These are phyloP conservation scores for Nadsonia commutata DNA, from an alignment of 1,139 yeast genomes.

Conservation along the genomic window DNA sequence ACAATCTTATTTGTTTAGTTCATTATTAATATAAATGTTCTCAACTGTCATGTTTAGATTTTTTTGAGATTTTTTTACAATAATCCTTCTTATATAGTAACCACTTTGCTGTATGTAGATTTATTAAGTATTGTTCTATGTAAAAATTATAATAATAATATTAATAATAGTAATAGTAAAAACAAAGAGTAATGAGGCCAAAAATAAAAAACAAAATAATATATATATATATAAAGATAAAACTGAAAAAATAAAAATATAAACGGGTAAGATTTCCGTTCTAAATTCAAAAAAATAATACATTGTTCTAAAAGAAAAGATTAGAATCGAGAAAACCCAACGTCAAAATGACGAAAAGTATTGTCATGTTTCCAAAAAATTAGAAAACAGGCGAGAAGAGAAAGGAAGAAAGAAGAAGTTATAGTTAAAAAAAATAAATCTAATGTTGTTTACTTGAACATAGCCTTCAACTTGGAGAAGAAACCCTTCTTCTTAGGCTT, in stretches of 20 bases:
- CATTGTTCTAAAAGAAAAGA: not conserved
- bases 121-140: no score
- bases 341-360: not conserved
- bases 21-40: no score
- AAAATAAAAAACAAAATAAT: not conserved
- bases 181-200: no score
- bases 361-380: not conserved
- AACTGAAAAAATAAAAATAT: not conserved
- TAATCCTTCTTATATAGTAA: no score
- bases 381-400: conserved; percentile 1
- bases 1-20: no score
- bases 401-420: conserved; percentile 1
- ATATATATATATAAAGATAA: no score
- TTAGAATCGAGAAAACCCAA: not conserved
- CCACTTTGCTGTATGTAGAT: no score
- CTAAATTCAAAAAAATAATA: no score
- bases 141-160: no score
- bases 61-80: no score
- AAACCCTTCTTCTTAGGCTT: conserved; percentile 1
- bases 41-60: no score
- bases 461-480: not conserved
- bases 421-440: conserved; percentile 3
- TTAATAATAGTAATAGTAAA: no score
- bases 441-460: conserved; percentile 1
- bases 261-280: not conserved